These are phyloP conservation scores for Citrus sp. DNA, from an alignment of 345 rosid genomes.

Conservation along the genomic window DNA sequence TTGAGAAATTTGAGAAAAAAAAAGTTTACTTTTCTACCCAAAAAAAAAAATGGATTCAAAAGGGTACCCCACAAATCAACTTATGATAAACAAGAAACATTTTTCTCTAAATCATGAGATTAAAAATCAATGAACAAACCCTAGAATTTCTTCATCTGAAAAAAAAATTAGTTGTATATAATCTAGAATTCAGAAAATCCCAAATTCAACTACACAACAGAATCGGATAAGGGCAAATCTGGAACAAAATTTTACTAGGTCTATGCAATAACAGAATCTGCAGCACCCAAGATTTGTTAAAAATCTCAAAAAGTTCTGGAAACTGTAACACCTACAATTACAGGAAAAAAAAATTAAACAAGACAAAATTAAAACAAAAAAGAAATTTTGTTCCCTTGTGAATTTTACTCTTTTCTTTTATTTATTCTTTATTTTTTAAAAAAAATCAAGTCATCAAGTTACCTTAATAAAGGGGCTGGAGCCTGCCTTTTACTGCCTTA, in stretches of 20 bases:
- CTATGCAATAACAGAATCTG: not conserved
- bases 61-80: conserved; percentile 32
- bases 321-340: not conserved
- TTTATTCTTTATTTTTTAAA: not conserved
- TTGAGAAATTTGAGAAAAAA: conserved; percentile 14
- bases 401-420: not conserved
- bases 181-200: conserved; percentile 1
- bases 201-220: conserved; percentile 14
- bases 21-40: conserved; percentile 14
- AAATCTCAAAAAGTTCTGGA: conserved; percentile 5
- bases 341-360: not conserved
- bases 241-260: conserved; percentile 17
- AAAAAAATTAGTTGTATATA: not conserved
- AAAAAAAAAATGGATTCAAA: conserved; percentile 8
- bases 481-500: not conserved
- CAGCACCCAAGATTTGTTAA: not conserved
- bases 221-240: conserved; percentile 35
- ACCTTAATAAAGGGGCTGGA: not conserved
- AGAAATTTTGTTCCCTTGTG: not conserved
- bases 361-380: not conserved
- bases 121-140: conserved; percentile 14
- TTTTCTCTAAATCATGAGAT: conserved; percentile 20
- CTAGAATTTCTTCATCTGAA: not conserved
- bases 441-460: not conserved
- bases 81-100: conserved; percentile 28